These are phyloP conservation scores for Penicillium ucsense DNA, from an alignment of 495 filamentous ascomycete species.

Conservation along the genomic window DNA sequence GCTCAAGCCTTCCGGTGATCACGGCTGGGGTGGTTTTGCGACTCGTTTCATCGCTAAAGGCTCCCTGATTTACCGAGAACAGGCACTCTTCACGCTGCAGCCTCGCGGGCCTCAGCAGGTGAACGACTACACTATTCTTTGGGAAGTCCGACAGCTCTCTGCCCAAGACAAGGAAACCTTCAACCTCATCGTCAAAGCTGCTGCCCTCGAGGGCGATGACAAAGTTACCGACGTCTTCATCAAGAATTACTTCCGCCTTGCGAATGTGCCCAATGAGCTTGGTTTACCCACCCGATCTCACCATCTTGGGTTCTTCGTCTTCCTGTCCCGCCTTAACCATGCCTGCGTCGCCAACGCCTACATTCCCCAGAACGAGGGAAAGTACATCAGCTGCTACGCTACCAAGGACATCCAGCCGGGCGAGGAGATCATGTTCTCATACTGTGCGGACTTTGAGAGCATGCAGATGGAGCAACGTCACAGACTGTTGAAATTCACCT, in stretches of 20 bases:
- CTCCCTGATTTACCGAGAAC: background rate
- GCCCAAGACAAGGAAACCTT: no score
- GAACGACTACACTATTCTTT: no score
- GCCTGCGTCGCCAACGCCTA: background rate
- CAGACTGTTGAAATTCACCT: background rate
- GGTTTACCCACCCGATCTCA: background rate
- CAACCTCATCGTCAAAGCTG: no score
- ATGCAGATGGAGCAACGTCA: background rate
- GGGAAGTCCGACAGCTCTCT: no score
- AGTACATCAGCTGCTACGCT: background rate
- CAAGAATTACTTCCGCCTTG: no score
- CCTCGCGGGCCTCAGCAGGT: no score
- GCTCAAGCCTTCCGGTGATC: background rate
- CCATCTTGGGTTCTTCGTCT: background rate
- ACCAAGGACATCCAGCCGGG: background rate
- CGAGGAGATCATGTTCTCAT: background rate
- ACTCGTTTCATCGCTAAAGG: background rate
- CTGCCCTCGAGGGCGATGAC: no score
- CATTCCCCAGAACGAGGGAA: background rate
- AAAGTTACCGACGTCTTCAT: no score
- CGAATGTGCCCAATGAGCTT: no score
- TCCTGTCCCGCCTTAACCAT: background rate
- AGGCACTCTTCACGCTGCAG: background rate
- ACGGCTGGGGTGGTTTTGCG: background rate
- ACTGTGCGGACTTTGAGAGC: background rate